Evolutionary conservation across 768 basidiomycete species (phyloP).

Genomic region (Suillus clintonianus): DNA sequence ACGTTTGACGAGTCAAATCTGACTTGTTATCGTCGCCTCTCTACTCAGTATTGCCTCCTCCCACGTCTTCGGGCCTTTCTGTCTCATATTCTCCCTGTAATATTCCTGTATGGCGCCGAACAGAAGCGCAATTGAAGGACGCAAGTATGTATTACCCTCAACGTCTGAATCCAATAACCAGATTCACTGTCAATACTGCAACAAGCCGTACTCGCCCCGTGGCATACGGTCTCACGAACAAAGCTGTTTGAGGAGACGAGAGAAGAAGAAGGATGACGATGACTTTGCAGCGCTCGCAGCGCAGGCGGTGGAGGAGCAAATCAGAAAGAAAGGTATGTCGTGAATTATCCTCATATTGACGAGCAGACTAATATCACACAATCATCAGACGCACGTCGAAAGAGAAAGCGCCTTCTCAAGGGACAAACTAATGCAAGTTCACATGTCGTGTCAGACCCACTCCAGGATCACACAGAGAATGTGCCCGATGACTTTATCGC

Average conservation of each 20-base stretch:
- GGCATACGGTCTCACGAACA: background rate
- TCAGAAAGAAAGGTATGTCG: background rate
- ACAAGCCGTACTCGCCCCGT: background rate
- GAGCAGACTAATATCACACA: background rate
- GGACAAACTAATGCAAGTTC: background rate
- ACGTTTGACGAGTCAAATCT: no score
- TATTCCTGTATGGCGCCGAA: background rate
- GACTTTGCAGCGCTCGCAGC: background rate
- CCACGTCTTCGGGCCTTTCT: no score
- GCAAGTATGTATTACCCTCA: background rate
- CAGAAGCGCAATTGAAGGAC: background rate
- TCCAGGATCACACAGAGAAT: background rate
- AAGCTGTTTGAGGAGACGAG: background rate
- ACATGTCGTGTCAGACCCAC: background rate
- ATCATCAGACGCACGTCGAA: background rate
- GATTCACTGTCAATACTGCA: background rate
- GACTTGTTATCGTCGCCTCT: background rate
- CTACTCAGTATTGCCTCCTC: no score
- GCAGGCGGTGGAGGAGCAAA: background rate
- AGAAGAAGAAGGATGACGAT: background rate
- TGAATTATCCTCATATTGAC: no score
- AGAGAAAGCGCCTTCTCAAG: background rate
- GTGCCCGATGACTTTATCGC: background rate
- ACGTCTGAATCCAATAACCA: background rate
- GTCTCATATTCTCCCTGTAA: no score